phyloP scores from a whole-genome alignment of 345 rosid genomes.

The Bruguiera gymnorhiza region DNA sequence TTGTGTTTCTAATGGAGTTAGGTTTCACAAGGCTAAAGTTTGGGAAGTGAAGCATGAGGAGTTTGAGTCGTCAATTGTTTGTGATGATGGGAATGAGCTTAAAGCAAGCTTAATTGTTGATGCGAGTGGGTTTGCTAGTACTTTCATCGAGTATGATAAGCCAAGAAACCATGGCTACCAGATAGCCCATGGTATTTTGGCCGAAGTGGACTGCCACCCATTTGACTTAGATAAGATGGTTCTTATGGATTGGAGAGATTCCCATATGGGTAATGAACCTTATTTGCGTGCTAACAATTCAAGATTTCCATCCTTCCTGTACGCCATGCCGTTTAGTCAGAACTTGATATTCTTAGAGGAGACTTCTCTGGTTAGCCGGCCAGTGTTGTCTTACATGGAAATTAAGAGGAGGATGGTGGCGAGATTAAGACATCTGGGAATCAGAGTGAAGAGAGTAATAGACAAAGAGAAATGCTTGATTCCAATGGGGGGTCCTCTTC shows the following conservation, averaged over 20 bases:
- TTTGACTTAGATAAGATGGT: slow-evolving; percentile 66
- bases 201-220: slow-evolving; percentile 65
- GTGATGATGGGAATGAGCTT: slow-evolving; percentile 55
- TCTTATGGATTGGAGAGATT: slow-evolving; percentile 77
- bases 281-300: slow-evolving; percentile 41
- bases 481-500: slow-evolving; percentile 80
- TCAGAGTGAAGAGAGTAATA: slow-evolving; percentile 45
- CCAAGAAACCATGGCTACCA: slow-evolving; percentile 63
- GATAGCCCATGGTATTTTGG: slow-evolving; percentile 66
- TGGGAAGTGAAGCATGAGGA: slow-evolving; percentile 59
- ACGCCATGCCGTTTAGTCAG: slow-evolving; percentile 63
- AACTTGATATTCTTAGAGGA: slow-evolving; percentile 55
- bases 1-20: slow-evolving; percentile 46
- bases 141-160: slow-evolving; percentile 44
- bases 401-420: slow-evolving; percentile 63
- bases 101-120: slow-evolving; percentile 55
- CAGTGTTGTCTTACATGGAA: slow-evolving; percentile 48
- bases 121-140: slow-evolving; percentile 56
- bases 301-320: slow-evolving; percentile 47
- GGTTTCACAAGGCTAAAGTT: slow-evolving; percentile 53
- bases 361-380: slow-evolving; percentile 60
- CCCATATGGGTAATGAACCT: slow-evolving; percentile 65
- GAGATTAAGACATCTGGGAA: slow-evolving; percentile 61
- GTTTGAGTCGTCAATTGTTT: slow-evolving; percentile 40
- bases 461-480: slow-evolving; percentile 71